Conservation (phyloP, 495 filamentous ascomycete genomes). For the Hypoxylon trugodes region DNA sequence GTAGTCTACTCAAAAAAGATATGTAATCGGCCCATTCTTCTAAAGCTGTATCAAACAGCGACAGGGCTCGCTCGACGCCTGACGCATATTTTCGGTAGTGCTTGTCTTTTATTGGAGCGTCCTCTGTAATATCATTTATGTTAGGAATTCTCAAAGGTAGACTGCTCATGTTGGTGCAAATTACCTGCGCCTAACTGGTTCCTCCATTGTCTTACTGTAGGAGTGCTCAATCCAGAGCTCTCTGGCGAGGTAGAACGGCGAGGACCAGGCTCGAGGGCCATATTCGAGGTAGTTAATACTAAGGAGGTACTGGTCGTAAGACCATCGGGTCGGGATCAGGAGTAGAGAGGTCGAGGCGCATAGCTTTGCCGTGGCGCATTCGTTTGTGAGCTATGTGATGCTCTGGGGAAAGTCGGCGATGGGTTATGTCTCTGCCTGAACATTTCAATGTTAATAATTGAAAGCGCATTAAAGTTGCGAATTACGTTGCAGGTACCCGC, state of each 20-base stretch:
- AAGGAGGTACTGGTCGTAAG: conserved; percentile 40
- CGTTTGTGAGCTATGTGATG: conserved; percentile 7
- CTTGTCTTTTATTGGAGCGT: conserved; percentile 83
- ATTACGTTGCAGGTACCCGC: conserved; percentile 40
- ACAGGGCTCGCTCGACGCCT: conserved; percentile 84
- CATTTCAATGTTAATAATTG: neutral
- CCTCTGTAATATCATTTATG: conserved; percentile 56
- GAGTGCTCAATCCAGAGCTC: conserved; percentile 78
- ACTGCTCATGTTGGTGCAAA: conserved; percentile 10
- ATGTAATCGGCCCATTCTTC: conserved; percentile 99
- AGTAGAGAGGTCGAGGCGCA: conserved; percentile 33
- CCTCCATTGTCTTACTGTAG: conserved; percentile 68
- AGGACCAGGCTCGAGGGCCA: conserved; percentile 75
- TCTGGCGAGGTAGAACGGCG: conserved; percentile 76
- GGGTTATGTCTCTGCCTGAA: neutral
- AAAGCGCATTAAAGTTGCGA: conserved; percentile 28
- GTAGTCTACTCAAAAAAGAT: conserved; percentile 87
- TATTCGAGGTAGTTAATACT: conserved; percentile 50
- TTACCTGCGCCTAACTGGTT: conserved; percentile 61
- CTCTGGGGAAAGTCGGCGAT: conserved; percentile 11
- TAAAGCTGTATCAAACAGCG: conserved; percentile 88
- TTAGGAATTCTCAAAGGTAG: conserved; percentile 15
- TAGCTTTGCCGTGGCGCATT: conserved; percentile 37
- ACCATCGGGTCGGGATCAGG: conserved; percentile 41
- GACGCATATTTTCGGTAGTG: conserved; percentile 90